Percentiles rank a stretch among this genome's conserved stretches.
Conservation (phyloP, 345 rosid genomes). For the Citrus unshiu region DNA sequence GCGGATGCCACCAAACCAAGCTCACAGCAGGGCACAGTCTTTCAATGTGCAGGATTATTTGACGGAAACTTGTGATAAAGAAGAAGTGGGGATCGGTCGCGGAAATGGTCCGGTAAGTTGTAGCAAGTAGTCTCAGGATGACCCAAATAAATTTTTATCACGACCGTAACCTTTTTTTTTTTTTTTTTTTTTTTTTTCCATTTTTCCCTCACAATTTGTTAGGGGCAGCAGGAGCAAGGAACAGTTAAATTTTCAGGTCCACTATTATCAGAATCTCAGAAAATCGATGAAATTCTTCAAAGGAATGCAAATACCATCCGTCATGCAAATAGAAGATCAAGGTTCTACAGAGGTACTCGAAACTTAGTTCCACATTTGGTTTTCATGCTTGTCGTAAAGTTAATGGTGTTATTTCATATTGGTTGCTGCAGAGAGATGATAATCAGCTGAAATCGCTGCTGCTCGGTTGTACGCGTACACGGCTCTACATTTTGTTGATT, state of each 20-base stretch:
- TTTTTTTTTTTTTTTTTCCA: neutral
- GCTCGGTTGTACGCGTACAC: neutral
- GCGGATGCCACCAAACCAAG: slow-evolving; percentile 8
- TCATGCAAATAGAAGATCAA: slow-evolving; percentile 45
- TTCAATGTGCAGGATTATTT: slow-evolving; percentile 22
- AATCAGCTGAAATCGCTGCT: neutral
- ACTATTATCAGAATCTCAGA: slow-evolving; percentile 35
- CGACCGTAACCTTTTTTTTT: neutral
- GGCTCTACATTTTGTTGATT: neutral
- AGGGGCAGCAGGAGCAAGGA: slow-evolving; percentile 1
- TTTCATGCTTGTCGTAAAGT: neutral
- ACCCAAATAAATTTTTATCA: neutral
- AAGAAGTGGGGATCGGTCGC: slow-evolving; percentile 6
- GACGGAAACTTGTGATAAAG: slow-evolving; percentile 13
- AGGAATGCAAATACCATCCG: slow-evolving; percentile 56
- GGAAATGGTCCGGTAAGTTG: slow-evolving; percentile 31
- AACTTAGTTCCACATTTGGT: neutral
- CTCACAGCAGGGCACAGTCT: slow-evolving; percentile 24
- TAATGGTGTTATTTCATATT: neutral
- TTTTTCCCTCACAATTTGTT: neutral
- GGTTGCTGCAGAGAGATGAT: slow-evolving; percentile 24
- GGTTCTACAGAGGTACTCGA: slow-evolving; percentile 36
- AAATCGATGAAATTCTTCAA: slow-evolving; percentile 41
- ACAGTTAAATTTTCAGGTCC: slow-evolving; percentile 46
- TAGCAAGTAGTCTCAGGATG: neutral